Conservation (phyloP, 768 basidiomycete species). For the Boletus tomentosulus region DNA sequence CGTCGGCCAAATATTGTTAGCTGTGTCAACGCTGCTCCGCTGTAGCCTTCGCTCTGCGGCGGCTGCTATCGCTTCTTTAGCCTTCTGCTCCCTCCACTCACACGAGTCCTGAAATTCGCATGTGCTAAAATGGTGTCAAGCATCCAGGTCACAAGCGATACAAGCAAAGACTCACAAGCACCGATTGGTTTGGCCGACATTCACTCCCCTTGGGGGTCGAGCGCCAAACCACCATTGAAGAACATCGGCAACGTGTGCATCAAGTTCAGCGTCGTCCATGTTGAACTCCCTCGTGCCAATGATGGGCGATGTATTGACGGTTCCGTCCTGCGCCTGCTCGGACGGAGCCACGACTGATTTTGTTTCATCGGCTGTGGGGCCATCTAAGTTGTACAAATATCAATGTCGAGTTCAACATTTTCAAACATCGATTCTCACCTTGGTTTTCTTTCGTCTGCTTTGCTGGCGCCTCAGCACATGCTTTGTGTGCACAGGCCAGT, state of each 20-base stretch:
- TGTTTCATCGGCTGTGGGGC: background rate
- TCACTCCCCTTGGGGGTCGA: slow-evolving; percentile 68
- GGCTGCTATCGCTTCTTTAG: slow-evolving; percentile 32
- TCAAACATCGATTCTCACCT: slow-evolving; percentile 8
- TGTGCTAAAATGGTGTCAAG: slow-evolving; percentile 34
- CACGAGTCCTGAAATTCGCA: slow-evolving; percentile 76
- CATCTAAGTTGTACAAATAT: slow-evolving; percentile 6
- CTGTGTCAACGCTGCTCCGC: background rate
- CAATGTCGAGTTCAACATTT: background rate
- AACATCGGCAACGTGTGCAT: slow-evolving; percentile 48
- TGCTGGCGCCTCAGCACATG: background rate
- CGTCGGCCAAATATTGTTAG: background rate
- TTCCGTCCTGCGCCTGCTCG: background rate
- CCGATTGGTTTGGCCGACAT: slow-evolving; percentile 50
- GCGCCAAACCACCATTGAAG: slow-evolving; percentile 75
- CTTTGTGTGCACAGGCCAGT: slow-evolving; percentile 10
- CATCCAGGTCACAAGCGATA: background rate
- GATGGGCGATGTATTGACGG: slow-evolving; percentile 33
- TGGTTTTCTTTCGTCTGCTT: background rate
- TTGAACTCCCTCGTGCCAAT: slow-evolving; percentile 64
- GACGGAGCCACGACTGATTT: background rate
- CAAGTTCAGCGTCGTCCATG: slow-evolving; percentile 51
- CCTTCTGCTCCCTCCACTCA: slow-evolving; percentile 67
- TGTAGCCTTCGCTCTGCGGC: background rate
- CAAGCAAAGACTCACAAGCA: slow-evolving; percentile 53